Evolutionary conservation across 352 stramenopile species (phyloP).

Genomic region (Pythium rishiriense): DNA sequence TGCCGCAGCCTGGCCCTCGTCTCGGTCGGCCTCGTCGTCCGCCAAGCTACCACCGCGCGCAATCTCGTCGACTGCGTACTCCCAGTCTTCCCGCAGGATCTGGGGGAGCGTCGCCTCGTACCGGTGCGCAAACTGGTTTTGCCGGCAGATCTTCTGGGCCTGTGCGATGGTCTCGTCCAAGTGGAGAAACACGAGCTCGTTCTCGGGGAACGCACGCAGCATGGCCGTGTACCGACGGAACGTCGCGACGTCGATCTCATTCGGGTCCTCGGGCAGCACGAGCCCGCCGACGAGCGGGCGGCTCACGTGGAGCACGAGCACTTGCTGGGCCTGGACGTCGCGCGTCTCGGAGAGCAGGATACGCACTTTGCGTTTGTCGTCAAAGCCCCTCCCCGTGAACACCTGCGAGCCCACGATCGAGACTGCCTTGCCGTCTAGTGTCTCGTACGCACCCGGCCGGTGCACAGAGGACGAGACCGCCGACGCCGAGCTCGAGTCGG

Average conservation of each 20-base stretch:
- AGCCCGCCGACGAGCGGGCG: conserved; percentile 67
- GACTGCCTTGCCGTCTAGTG: conserved; percentile 64
- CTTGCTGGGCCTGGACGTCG: conserved; percentile 47
- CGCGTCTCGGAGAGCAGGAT: conserved; percentile 72
- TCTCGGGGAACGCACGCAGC: conserved; percentile 69
- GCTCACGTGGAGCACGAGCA: conserved; percentile 73
- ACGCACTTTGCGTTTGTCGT: conserved; percentile 53
- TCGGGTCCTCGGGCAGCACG: conserved; percentile 63
- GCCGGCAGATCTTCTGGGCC: conserved; percentile 56
- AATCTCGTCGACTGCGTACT: conserved; percentile 55
- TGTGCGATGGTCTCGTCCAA: conserved; percentile 65
- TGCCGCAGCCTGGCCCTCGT: neutral
- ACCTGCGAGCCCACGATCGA: conserved; percentile 59
- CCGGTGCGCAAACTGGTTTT: conserved; percentile 44
- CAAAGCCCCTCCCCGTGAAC: conserved; percentile 50
- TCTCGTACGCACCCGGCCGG: conserved; percentile 56
- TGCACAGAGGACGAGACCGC: conserved; percentile 11
- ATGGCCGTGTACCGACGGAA: conserved; percentile 80
- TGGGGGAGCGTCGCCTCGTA: conserved; percentile 46
- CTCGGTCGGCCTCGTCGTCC: conserved; percentile 29
- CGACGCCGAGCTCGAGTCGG: neutral
- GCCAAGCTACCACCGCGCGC: conserved; percentile 43
- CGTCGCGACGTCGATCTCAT: conserved; percentile 72
- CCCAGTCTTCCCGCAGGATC: conserved; percentile 57
- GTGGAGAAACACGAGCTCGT: conserved; percentile 70